These are phyloP conservation scores for Trichoderma sp. DNA, from an alignment of 2,329 filamentous ascomycete species.

Conservation along the genomic window DNA sequence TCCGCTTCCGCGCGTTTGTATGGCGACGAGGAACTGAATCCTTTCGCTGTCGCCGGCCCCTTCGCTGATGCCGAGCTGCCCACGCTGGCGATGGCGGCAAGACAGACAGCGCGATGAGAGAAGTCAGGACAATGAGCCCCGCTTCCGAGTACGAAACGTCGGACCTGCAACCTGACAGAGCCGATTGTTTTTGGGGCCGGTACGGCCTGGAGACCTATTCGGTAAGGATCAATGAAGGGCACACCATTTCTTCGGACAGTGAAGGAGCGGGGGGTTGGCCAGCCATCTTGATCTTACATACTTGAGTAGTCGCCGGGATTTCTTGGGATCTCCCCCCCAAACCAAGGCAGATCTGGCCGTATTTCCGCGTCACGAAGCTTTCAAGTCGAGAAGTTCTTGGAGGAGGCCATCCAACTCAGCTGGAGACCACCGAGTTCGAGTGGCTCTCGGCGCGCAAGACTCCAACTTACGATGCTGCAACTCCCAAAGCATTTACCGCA, in stretches of 20 bases:
- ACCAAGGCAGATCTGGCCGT: background rate
- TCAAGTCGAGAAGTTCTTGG: background rate
- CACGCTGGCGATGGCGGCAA: background rate
- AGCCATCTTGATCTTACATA: background rate
- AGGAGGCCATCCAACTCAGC: background rate
- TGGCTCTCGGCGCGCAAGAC: background rate
- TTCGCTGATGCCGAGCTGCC: slow-evolving; percentile 13
- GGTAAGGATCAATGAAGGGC: background rate
- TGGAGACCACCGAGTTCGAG: background rate
- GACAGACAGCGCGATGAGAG: background rate
- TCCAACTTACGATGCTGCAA: background rate
- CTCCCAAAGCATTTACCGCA: slow-evolving; percentile 13
- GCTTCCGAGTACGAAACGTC: slow-evolving; percentile 4
- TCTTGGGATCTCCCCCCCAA: background rate
- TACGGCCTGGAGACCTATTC: background rate
- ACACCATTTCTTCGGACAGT: background rate
- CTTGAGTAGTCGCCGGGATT: background rate
- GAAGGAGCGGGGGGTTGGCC: background rate
- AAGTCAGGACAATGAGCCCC: background rate
- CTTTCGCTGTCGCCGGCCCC: slow-evolving; percentile 3
- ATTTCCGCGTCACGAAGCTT: background rate
- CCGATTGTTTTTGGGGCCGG: background rate
- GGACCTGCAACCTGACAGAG: background rate
- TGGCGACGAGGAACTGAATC: slow-evolving; percentile 3
- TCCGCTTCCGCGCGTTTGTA: slow-evolving; percentile 29